These are phyloP conservation scores for Colletotrichum tropicale DNA, from an alignment of 2,329 filamentous ascomycete genomes.

Conservation along the genomic window DNA sequence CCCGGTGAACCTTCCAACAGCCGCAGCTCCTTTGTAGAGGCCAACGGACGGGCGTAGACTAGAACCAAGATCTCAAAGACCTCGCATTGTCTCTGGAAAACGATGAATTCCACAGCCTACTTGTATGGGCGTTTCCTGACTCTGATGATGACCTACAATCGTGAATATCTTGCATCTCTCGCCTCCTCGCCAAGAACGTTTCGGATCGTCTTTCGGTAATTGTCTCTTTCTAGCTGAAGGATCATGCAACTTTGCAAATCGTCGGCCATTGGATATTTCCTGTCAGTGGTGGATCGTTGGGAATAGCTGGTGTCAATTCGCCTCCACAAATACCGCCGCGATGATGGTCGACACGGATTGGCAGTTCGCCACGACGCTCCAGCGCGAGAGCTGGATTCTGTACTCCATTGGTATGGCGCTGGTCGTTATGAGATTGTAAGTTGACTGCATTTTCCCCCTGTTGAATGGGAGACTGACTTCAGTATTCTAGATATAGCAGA, in stretches of 20 bases:
- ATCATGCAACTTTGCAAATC: not conserved
- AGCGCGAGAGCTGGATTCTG: not conserved
- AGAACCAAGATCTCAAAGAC: not conserved
- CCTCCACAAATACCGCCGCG: not conserved
- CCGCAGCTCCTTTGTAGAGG: not conserved
- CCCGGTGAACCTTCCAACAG: not conserved
- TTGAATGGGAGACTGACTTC: not conserved
- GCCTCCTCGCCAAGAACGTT: not conserved
- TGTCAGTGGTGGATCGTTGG: not conserved
- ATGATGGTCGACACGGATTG: not conserved
- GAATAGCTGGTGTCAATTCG: not conserved
- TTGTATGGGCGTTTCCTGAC: not conserved
- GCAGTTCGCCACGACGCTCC: not conserved
- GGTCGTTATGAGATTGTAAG: not conserved
- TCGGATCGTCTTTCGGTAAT: not conserved
- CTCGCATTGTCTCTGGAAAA: not conserved
- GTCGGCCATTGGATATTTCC: not conserved
- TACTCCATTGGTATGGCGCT: constrained; percentile 1
- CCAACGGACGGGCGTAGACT: not conserved
- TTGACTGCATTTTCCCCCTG: rapidly evolving
- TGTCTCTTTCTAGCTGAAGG: not conserved
- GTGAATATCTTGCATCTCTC: not conserved
- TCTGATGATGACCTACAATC: not conserved
- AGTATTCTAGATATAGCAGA: not conserved
- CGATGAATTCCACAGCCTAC: not conserved